Conservation (phyloP, 352 stramenopile genomes). For the Phytophthora melonis region DNA sequence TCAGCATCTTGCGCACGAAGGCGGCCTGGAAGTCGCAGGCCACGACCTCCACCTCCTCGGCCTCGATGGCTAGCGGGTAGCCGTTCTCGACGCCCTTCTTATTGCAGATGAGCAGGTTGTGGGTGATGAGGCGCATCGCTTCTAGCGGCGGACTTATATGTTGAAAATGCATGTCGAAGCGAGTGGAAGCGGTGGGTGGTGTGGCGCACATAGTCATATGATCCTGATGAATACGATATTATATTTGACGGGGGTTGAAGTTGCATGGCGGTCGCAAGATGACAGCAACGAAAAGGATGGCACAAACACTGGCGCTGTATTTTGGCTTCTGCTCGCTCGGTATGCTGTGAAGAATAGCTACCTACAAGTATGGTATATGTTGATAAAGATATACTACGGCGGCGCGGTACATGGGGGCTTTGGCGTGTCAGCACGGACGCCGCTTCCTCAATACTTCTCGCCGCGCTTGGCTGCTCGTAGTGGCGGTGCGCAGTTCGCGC, state of each 20-base stretch:
- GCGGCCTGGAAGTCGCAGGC: conserved; percentile 83
- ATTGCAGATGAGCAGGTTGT: conserved; percentile 95
- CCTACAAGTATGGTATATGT: conserved; percentile 36
- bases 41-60: conserved; percentile 83
- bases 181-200: conserved; percentile 9
- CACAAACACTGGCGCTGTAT: conserved; percentile 18
- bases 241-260: conserved; percentile 16
- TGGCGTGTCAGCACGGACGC: background rate
- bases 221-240: background rate
- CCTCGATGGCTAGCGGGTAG: conserved; percentile 92
- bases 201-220: background rate
- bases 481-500: conserved; percentile 18
- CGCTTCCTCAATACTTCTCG: background rate
- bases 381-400: conserved; percentile 32
- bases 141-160: background rate
- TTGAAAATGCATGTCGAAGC: background rate
- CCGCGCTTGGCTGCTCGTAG: conserved; percentile 12
- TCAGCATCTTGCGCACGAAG: conserved; percentile 92
- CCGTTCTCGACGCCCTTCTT: conserved; percentile 94
- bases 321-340: conserved; percentile 9
- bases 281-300: background rate
- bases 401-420: background rate
- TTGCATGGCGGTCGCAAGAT: conserved; percentile 1
- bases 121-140: conserved; percentile 92
- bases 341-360: conserved; percentile 12